phyloP scores from a whole-genome alignment of 805 yeast genomes.

The Candida sakaeoensis region DNA sequence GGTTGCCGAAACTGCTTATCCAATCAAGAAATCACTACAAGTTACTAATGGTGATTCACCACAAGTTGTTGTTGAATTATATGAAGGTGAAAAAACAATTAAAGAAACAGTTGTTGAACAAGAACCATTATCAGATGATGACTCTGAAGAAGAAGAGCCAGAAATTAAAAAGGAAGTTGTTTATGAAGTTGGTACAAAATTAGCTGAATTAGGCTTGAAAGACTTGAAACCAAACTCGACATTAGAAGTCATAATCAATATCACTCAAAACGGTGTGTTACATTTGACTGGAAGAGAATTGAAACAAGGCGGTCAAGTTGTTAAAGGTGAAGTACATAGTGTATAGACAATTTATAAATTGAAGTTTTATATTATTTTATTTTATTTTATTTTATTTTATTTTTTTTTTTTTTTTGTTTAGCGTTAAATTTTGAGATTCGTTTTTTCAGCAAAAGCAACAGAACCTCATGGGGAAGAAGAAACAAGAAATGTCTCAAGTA shows the following conservation, averaged over 20 bases:
- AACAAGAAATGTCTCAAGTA: conserved; percentile 43
- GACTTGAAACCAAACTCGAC: conserved; percentile 61
- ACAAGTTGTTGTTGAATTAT: conserved; percentile 61
- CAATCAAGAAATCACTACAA: conserved; percentile 73
- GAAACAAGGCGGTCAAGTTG: conserved; percentile 52
- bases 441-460: conserved; percentile 1
- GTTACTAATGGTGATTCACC: conserved; percentile 61
- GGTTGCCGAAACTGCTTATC: conserved; percentile 83
- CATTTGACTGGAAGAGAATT: conserved; percentile 65
- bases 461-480: conserved; percentile 36
- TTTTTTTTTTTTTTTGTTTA: neutral
- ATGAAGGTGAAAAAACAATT: conserved; percentile 81
- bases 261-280: conserved; percentile 61
- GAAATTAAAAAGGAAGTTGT: conserved; percentile 76
- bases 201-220: conserved; percentile 76
- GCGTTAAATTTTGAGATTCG: neutral
- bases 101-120: conserved; percentile 79
- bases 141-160: conserved; percentile 81
- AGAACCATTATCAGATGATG: conserved; percentile 50
- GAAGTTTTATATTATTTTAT: neutral
- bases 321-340: conserved; percentile 48
- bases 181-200: conserved; percentile 65
- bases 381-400: no score
- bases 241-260: conserved; percentile 66
- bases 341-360: conserved; percentile 6